Conservation (phyloP, 257 asterid genomes). For the Solanum okadae region DNA sequence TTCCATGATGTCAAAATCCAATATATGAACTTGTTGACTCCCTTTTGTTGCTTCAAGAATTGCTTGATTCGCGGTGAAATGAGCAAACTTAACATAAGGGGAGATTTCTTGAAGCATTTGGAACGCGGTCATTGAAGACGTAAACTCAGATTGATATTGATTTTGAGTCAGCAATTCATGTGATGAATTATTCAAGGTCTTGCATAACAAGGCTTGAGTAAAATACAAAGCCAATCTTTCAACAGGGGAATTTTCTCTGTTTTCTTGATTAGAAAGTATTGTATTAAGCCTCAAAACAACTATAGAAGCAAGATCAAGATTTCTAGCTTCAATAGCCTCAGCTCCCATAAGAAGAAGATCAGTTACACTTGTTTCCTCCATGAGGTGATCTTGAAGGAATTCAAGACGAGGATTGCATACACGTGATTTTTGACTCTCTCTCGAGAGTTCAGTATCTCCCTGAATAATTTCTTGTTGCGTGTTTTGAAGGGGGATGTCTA, state of each 20-base stretch:
- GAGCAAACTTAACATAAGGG: constrained; percentile 31
- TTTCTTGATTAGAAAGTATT: constrained; percentile 17
- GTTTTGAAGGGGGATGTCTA: not conserved
- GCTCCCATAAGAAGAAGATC: constrained; percentile 29
- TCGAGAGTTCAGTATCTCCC: not conserved
- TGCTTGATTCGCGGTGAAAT: constrained; percentile 38
- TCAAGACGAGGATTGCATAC: not conserved
- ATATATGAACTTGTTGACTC: constrained; percentile 17
- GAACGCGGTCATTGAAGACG: constrained; percentile 10
- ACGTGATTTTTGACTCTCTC: not conserved
- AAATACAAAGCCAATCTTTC: constrained; percentile 25
- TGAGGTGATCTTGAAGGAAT: constrained; percentile 14
- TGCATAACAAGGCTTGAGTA: constrained; percentile 19
- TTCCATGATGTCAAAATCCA: constrained; percentile 34
- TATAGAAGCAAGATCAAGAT: constrained; percentile 12
- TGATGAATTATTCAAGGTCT: not conserved
- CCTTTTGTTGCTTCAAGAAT: constrained; percentile 25
- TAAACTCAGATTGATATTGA: not conserved
- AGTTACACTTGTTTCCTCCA: constrained; percentile 20
- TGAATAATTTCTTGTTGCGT: not conserved
- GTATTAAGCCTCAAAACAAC: constrained; percentile 14
- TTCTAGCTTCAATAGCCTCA: constrained; percentile 27
- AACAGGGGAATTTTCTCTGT: not conserved
- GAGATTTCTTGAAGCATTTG: constrained; percentile 31
- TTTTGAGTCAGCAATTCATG: not conserved